These are phyloP conservation scores for Fusarium nurragi DNA, from an alignment of 2,329 filamentous ascomycete genomes.

Conservation along the genomic window DNA sequence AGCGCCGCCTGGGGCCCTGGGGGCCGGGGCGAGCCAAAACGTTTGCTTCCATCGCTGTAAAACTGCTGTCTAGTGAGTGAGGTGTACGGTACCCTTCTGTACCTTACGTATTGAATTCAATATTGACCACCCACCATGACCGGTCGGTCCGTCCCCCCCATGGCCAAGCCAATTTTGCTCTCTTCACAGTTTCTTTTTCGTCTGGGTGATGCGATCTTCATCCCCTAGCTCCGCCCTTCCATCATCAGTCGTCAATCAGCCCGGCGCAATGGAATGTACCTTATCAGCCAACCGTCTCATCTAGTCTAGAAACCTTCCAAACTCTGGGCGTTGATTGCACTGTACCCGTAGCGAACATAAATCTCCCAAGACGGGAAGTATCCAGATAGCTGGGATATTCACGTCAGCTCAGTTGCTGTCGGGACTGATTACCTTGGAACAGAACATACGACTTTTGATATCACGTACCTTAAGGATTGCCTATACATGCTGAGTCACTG, in stretches of 20 bases:
- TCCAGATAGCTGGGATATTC: constrained; percentile 9
- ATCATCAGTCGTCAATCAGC: constrained; percentile 1
- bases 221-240: neutral
- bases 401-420: neutral
- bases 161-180: neutral
- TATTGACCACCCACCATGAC: constrained; percentile 16
- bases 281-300: neutral
- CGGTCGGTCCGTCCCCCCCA: constrained; percentile 34
- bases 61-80: constrained; percentile 12
- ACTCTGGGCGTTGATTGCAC: neutral
- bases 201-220: constrained; percentile 9
- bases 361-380: constrained; percentile 11
- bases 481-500: too few species aligned
- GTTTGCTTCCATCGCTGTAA: constrained; percentile 20
- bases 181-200: constrained; percentile 3
- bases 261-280: constrained; percentile 2
- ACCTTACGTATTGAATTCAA: neutral
- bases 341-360: neutral
- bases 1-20: constrained; percentile 63
- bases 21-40: constrained; percentile 53
- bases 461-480: too few species aligned
- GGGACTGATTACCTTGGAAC: neutral
- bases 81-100: constrained; percentile 11
- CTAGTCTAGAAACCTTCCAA: neutral
- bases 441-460: neutral